Conservation (phyloP, 139 green algal genomes). For the Dunaliella sp. region DNA sequence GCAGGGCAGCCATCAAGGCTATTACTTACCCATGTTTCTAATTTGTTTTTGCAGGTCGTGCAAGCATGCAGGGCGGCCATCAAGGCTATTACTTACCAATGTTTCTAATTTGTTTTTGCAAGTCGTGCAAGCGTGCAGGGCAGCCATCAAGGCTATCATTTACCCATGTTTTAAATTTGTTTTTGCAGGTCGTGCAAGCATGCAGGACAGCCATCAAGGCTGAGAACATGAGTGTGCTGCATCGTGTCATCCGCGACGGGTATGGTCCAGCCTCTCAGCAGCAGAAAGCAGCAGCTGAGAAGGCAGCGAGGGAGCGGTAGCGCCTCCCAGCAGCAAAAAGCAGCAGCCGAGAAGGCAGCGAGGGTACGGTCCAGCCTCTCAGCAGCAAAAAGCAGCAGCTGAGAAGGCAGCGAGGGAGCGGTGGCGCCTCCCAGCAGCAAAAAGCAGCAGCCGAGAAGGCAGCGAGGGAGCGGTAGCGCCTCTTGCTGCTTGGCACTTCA, state of each 20-base stretch:
- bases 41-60: constrained; percentile 20
- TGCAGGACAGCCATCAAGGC: constrained; percentile 68
- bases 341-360: background rate
- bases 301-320: background rate
- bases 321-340: background rate
- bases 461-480: background rate
- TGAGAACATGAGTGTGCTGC: constrained; percentile 59
- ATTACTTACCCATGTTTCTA: too few species aligned
- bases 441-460: background rate
- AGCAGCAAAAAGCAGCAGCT: background rate
- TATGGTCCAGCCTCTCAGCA: background rate
- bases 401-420: background rate
- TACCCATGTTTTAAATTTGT: too few species aligned
- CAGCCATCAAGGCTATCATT: constrained; percentile 66
- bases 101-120: background rate
- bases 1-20: constrained; percentile 65
- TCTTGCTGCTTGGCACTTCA: too few species aligned
- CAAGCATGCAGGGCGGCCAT: constrained; percentile 55
- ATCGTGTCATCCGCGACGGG: constrained; percentile 61
- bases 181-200: constrained; percentile 43
- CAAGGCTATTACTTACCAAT: background rate
- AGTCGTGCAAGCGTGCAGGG: constrained; percentile 60
- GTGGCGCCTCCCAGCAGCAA: background rate
- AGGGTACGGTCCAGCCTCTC: constrained; percentile 21
- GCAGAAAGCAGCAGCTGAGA: background rate